Conservation (phyloP, 257 asterid species). For the Oldenlandia corymbosa region DNA sequence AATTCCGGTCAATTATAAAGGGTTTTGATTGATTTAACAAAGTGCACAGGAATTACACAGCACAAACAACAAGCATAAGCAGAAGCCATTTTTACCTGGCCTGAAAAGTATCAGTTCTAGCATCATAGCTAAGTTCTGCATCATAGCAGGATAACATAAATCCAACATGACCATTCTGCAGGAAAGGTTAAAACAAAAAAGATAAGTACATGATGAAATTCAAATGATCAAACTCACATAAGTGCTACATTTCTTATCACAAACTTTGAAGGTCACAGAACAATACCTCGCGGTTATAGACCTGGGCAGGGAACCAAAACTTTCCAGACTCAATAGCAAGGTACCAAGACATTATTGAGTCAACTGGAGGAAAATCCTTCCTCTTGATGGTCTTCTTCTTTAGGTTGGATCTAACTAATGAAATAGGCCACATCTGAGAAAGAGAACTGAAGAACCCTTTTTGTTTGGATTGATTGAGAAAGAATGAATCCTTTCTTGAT, state of each 20-base stretch:
- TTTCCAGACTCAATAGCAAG: constrained; percentile 76
- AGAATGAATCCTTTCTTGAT: constrained; percentile 43
- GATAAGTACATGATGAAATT: too few relatives aligned
- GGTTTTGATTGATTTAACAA: too few relatives aligned
- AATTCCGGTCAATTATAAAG: background rate
- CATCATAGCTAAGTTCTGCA: constrained; percentile 30
- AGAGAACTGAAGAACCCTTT: constrained; percentile 35
- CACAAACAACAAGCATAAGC: too few relatives aligned
- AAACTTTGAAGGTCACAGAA: background rate
- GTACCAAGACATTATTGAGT: constrained; percentile 64
- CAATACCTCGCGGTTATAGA: constrained; percentile 78
- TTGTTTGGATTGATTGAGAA: constrained; percentile 40
- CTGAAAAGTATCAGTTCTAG: constrained; percentile 23
- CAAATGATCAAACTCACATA: too few relatives aligned
- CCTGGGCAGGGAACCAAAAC: constrained; percentile 90
- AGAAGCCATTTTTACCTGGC: constrained; percentile 31
- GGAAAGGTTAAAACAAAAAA: background rate
- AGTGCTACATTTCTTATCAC: background rate
- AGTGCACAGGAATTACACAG: too few relatives aligned
- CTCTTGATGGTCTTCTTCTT: constrained; percentile 21
- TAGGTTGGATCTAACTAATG: constrained; percentile 38
- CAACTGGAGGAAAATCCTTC: constrained; percentile 40
- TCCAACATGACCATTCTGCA: constrained; percentile 33
- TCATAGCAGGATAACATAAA: constrained; percentile 27
- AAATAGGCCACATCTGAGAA: constrained; percentile 44